Evolutionary conservation across 1,284 basidiomycete genomes (phyloP).

Genomic region (Xanthoconium separans): DNA sequence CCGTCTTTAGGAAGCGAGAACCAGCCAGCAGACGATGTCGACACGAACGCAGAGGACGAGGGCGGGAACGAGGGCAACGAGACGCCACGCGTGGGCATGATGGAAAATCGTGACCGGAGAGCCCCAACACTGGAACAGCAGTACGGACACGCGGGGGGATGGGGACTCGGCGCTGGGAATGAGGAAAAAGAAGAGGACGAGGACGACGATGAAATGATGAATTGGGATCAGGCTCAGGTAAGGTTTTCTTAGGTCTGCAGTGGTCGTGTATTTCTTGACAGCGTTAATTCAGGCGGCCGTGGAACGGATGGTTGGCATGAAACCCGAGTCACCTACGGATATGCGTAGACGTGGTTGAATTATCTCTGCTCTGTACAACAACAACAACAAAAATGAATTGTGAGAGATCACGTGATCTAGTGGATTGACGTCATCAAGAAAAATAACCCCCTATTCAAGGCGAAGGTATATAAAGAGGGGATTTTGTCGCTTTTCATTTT

Average conservation of each 20-base stretch:
- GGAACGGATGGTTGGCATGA: slow-evolving; percentile 67
- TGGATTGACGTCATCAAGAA: slow-evolving; percentile 2
- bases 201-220: slow-evolving; percentile 47
- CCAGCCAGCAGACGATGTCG: slow-evolving; percentile 13
- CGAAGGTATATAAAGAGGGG: slow-evolving; percentile 1
- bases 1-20: slow-evolving; percentile 2
- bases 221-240: slow-evolving; percentile 70
- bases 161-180: slow-evolving; percentile 61
- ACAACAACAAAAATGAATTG: too few species aligned
- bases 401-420: slow-evolving; percentile 14
- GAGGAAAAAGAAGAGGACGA: slow-evolving; percentile 43
- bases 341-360: slow-evolving; percentile 26
- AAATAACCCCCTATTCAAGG: slow-evolving; percentile 21
- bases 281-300: slow-evolving; percentile 45
- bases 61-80: slow-evolving; percentile 47
- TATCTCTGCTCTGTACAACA: neutral
- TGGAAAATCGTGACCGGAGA: slow-evolving; percentile 30
- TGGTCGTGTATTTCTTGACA: neutral
- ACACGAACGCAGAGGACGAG: slow-evolving; percentile 29
- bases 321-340: slow-evolving; percentile 31
- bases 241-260: neutral
- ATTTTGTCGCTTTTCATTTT: neutral
- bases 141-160: slow-evolving; percentile 54
- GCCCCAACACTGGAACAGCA: slow-evolving; percentile 20
- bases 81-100: slow-evolving; percentile 46